Evolutionary conservation across 441 rosid genomes (phyloP).

Genomic region (Populus hybrid): DNA sequence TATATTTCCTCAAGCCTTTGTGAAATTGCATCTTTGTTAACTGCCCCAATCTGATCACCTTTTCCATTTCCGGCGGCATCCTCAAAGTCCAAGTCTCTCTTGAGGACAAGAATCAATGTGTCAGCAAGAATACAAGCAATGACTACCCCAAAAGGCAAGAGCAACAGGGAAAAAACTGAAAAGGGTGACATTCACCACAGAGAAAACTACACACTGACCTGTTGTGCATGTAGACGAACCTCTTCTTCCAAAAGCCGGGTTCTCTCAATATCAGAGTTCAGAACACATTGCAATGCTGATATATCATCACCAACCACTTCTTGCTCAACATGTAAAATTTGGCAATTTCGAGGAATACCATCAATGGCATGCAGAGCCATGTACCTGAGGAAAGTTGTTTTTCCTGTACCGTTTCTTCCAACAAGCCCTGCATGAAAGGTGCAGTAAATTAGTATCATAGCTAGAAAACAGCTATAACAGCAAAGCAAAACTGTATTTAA

Average conservation of each 20-base stretch:
- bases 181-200: constrained; percentile 1
- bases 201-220: constrained; percentile 42
- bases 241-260: constrained; percentile 81
- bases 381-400: constrained; percentile 92
- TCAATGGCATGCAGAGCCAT: constrained; percentile 98
- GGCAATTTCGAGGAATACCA: constrained; percentile 97
- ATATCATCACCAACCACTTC: constrained; percentile 92
- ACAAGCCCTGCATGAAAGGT: constrained; percentile 68
- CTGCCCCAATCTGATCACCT: constrained; percentile 41
- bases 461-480: neutral
- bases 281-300: constrained; percentile 91
- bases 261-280: constrained; percentile 88
- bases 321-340: constrained; percentile 95
- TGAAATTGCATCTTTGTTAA: constrained; percentile 57
- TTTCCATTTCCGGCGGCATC: constrained; percentile 47
- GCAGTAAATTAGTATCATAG: constrained; percentile 5
- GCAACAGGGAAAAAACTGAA: constrained; percentile 9
- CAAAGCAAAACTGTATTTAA: neutral
- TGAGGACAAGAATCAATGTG: constrained; percentile 25
- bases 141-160: constrained; percentile 3
- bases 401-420: constrained; percentile 98
- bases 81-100: constrained; percentile 75
- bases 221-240: constrained; percentile 55
- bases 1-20: constrained; percentile 82
- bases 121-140: constrained; percentile 20